Percentiles rank a stretch among this genome's conserved stretches.
Conservation (phyloP, 192 early-diverging fungal genomes). For the Dissophora ornata region DNA sequence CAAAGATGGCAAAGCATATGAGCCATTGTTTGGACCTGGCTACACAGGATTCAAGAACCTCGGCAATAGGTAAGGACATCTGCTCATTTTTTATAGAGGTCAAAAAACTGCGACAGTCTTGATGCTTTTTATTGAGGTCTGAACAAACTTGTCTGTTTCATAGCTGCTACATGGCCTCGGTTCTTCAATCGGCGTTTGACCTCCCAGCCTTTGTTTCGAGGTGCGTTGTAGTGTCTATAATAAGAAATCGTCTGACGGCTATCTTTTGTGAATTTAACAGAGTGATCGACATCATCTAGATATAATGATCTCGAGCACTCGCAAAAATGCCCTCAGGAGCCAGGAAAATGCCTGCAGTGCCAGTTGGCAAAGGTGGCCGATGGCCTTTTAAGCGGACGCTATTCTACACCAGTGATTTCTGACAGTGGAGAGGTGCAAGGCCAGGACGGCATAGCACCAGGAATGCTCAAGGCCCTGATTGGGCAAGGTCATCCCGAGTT, state of each 20-base stretch:
- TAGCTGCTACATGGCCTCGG: constrained; percentile 97
- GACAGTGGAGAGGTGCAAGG: constrained; percentile 59
- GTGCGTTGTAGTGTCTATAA: constrained; percentile 41
- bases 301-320: constrained; percentile 61
- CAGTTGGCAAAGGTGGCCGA: constrained; percentile 93
- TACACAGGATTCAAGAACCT: constrained; percentile 94
- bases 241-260: neutral
- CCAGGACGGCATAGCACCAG: constrained; percentile 88
- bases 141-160: too few relatives aligned
- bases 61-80: constrained; percentile 81
- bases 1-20: constrained; percentile 89
- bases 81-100: too few relatives aligned
- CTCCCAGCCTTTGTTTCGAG: constrained; percentile 81
- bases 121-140: too few relatives aligned
- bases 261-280: constrained; percentile 4
- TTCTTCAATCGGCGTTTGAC: constrained; percentile 89
- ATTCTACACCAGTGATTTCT: constrained; percentile 68
- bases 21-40: constrained; percentile 88
- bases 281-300: constrained; percentile 36
- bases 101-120: too few relatives aligned
- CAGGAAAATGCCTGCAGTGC: constrained; percentile 87
- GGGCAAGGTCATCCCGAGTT: constrained; percentile 95
- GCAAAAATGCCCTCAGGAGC: constrained; percentile 59
- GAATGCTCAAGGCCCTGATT: constrained; percentile 91
- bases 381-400: constrained; percentile 90